phyloP scores from a whole-genome alignment of 495 filamentous ascomycete species.

The Penicillium antarcticum region DNA sequence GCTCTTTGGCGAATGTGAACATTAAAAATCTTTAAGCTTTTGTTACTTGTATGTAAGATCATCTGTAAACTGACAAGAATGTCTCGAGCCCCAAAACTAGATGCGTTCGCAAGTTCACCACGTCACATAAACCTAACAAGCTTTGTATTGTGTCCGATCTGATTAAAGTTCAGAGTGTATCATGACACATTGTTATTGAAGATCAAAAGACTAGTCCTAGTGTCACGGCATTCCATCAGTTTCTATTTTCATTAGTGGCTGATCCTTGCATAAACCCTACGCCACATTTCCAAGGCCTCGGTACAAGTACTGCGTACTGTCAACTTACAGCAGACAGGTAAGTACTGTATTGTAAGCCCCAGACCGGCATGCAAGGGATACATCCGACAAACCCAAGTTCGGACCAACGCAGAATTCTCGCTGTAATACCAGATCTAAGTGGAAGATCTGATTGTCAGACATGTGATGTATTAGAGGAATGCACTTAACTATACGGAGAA shows the following conservation, averaged over 20 bases:
- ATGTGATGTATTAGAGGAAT: not conserved
- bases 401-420: not conserved
- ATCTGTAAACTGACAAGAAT: too few species aligned
- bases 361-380: conserved; percentile 8
- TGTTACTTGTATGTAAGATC: too few species aligned
- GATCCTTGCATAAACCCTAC: conserved; percentile 1
- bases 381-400: conserved; percentile 1
- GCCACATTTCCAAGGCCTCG: not conserved
- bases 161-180: not conserved
- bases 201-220: not conserved
- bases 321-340: not conserved
- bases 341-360: not conserved
- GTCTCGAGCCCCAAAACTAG: too few species aligned
- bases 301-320: too few species aligned
- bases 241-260: not conserved
- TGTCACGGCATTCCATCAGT: not conserved
- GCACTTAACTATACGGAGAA: not conserved
- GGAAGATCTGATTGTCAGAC: not conserved
- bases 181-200: not conserved
- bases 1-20: too few species aligned
- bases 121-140: too few species aligned
- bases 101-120: too few species aligned
- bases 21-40: too few species aligned
- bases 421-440: not conserved
- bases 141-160: too few species aligned